phyloP scores from a whole-genome alignment of 23 red algal species.

The Chondrus crispus region DNA sequence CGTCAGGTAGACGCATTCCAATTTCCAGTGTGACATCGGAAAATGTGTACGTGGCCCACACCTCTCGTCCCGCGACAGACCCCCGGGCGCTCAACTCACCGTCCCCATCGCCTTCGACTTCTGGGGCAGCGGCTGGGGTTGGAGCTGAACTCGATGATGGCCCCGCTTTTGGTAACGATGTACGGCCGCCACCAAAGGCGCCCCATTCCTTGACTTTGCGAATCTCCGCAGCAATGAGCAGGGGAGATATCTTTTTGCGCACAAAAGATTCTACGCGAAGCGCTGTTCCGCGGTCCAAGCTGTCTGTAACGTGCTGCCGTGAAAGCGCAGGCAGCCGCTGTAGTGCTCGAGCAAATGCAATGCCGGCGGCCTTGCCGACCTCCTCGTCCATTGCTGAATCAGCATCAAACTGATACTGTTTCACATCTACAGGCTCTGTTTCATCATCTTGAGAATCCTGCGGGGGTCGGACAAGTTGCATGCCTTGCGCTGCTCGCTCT shows the following conservation, averaged over 20 bases:
- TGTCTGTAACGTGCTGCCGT: conserved; percentile 41
- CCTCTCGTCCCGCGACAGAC: conserved; percentile 61
- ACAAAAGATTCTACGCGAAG: conserved; percentile 70
- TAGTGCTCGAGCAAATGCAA: conserved; percentile 75
- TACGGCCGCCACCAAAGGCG: background rate
- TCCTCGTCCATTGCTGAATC: background rate
- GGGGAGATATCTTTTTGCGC: conserved; percentile 35
- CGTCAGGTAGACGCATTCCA: conserved; percentile 73
- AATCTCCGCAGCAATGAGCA: conserved; percentile 74
- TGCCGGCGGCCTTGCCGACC: conserved; percentile 50
- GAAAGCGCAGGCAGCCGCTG: conserved; percentile 82
- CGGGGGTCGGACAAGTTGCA: conserved; percentile 12
- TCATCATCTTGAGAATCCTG: background rate
- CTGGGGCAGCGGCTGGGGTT: background rate
- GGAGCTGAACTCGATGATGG: background rate
- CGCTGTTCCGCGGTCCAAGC: conserved; percentile 36
- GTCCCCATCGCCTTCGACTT: background rate
- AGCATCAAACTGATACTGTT: too few species aligned
- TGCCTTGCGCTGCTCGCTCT: conserved; percentile 31
- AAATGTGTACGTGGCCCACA: conserved; percentile 76
- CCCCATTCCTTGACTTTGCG: conserved; percentile 66
- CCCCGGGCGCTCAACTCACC: conserved; percentile 58
- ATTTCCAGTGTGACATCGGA: conserved; percentile 84
- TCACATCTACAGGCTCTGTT: background rate
- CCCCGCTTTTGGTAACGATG: background rate